Evolutionary conservation across 2,329 filamentous ascomycete genomes (phyloP).

Genomic region (Aureobasidium subglaciale): DNA sequence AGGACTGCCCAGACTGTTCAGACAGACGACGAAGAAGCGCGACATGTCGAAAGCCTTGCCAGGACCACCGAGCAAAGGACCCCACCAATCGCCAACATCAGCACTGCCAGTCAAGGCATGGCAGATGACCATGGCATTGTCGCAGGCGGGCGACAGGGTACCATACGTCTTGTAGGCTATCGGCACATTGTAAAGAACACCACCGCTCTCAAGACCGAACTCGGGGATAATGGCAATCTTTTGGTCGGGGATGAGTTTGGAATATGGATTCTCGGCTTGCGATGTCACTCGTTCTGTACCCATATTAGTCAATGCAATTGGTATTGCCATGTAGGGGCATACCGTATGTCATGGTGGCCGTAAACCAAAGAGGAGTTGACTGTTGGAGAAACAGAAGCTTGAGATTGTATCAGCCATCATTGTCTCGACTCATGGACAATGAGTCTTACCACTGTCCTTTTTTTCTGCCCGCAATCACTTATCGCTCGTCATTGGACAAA

Average conservation of each 20-base stretch:
- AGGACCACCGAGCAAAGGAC: conserved; percentile 68
- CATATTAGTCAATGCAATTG: background rate
- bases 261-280: conserved; percentile 89
- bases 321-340: background rate
- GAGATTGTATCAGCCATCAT: background rate
- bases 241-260: conserved; percentile 79
- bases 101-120: conserved; percentile 81
- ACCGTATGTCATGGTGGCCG: conserved; percentile 12
- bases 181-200: conserved; percentile 66
- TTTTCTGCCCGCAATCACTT: conserved; percentile 4
- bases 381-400: background rate
- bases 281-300: conserved; percentile 33
- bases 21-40: conserved; percentile 77
- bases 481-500: conserved; percentile 5
- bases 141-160: conserved; percentile 45
- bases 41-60: conserved; percentile 75
- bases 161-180: conserved; percentile 60
- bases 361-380: background rate
- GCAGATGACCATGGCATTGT: conserved; percentile 65
- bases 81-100: conserved; percentile 85
- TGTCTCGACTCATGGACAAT: conserved; percentile 3
- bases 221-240: conserved; percentile 77
- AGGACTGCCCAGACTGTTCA: conserved; percentile 78
- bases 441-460: background rate
- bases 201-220: conserved; percentile 90